Evolutionary conservation across 345 rosid species (phyloP).

Genomic region (Camelina hispida): DNA sequence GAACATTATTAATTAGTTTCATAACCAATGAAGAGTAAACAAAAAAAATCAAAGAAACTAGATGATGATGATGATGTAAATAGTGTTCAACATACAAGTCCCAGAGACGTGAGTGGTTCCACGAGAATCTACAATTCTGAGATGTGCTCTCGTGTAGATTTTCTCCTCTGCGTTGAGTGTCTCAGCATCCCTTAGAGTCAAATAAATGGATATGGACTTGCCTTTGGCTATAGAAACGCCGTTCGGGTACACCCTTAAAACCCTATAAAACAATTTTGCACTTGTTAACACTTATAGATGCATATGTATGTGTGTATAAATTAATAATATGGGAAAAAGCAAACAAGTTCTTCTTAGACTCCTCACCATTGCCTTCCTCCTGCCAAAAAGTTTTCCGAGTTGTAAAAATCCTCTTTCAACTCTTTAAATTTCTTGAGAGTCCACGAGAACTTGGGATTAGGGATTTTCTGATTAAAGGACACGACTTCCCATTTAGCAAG

Average conservation of each 20-base stretch:
- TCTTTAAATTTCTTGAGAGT: conserved; percentile 2
- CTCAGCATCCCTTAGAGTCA: not conserved
- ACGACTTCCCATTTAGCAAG: not conserved
- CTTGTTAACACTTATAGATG: not conserved
- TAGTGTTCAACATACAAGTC: not conserved
- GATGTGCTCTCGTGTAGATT: not conserved
- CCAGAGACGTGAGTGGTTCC: not conserved
- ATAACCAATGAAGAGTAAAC: not conserved
- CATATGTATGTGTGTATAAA: not conserved
- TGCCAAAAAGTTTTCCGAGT: not conserved
- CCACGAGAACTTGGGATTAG: not conserved
- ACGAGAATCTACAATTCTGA: not conserved
- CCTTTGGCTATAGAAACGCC: not conserved
- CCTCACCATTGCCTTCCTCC: conserved; percentile 24
- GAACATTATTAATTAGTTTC: not conserved
- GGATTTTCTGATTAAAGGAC: not conserved
- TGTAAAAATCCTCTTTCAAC: not conserved
- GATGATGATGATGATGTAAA: not conserved
- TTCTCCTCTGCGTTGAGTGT: not conserved
- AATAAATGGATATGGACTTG: not conserved
- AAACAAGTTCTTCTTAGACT: not conserved
- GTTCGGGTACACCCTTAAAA: not conserved
- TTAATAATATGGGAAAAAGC: not conserved
- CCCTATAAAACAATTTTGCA: not conserved
- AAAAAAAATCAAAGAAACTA: not conserved